phyloP scores from a whole-genome alignment of 768 basidiomycete species.

The Cyclocybe cylindracea region DNA sequence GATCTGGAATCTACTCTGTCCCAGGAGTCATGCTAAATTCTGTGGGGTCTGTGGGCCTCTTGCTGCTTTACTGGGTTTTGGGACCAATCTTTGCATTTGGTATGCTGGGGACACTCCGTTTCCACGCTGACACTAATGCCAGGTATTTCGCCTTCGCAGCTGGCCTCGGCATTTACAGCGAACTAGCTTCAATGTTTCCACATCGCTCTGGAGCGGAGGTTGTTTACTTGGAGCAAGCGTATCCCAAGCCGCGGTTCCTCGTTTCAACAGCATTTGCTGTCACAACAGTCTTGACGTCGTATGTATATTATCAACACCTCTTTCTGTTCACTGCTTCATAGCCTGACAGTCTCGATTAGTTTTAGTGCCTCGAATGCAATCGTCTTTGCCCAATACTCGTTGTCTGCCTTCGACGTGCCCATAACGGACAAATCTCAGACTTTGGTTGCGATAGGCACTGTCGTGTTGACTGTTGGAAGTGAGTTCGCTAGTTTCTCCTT shows the following conservation, averaged over 20 bases:
- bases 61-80: constrained; percentile 31
- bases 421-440: constrained; percentile 30
- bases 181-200: constrained; percentile 50
- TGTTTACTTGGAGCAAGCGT: constrained; percentile 48
- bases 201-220: constrained; percentile 50
- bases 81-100: constrained; percentile 34
- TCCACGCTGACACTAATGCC: neutral
- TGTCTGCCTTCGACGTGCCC: constrained; percentile 31
- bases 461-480: constrained; percentile 28
- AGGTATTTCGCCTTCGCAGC: constrained; percentile 17
- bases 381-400: constrained; percentile 39
- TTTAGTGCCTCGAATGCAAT: constrained; percentile 35
- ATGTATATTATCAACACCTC: constrained; percentile 10
- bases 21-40: constrained; percentile 34
- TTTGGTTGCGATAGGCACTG: constrained; percentile 20
- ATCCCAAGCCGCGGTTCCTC: constrained; percentile 42
- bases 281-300: constrained; percentile 35
- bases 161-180: constrained; percentile 39
- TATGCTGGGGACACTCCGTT: constrained; percentile 8
- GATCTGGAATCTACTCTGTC: constrained; percentile 38
- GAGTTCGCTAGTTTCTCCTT: neutral
- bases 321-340: neutral
- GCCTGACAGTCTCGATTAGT: constrained; percentile 10
- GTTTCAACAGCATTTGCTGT: constrained; percentile 46
- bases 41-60: constrained; percentile 36